phyloP scores from a whole-genome alignment of 768 basidiomycete genomes.

The Auriscalpium microsporum region DNA sequence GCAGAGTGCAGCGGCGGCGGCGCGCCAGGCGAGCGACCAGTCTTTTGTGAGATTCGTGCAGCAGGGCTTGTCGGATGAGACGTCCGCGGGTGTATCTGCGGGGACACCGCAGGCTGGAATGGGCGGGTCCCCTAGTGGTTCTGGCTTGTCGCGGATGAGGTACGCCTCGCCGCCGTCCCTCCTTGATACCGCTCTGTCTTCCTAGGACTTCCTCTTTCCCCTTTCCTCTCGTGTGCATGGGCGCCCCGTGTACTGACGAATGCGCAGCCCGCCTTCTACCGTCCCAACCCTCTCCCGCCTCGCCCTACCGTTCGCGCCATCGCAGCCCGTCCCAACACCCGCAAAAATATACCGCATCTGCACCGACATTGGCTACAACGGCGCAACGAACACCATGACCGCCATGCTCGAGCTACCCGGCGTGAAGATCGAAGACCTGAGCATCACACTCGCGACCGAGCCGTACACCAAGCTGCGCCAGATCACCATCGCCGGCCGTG shows the following conservation, averaged over 20 bases:
- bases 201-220: neutral
- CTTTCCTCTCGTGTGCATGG: neutral
- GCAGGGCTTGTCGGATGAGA: neutral
- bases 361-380: slow-evolving; percentile 53
- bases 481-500: slow-evolving; percentile 45
- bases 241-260: slow-evolving; percentile 4
- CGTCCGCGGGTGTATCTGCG: neutral
- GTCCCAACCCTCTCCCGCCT: slow-evolving; percentile 1
- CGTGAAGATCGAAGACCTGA: slow-evolving; percentile 47
- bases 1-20: neutral
- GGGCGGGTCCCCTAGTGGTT: neutral
- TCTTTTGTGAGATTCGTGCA: slow-evolving; percentile 4
- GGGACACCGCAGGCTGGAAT: neutral
- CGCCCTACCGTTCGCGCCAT: neutral
- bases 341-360: slow-evolving; percentile 36
- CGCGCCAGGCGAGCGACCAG: slow-evolving; percentile 11
- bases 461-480: slow-evolving; percentile 55
- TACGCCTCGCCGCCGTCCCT: slow-evolving; percentile 3
- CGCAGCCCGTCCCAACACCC: neutral
- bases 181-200: too few relatives aligned
- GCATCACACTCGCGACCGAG: slow-evolving; percentile 51
- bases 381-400: slow-evolving; percentile 39
- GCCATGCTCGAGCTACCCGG: slow-evolving; percentile 67
- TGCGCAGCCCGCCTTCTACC: slow-evolving; percentile 6
- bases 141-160: slow-evolving; percentile 13